Evolutionary conservation across 2,329 filamentous ascomycete genomes (phyloP), one percentile per base, ranked within the genome.

Genomic region (Sporothrix luriei): DNA sequence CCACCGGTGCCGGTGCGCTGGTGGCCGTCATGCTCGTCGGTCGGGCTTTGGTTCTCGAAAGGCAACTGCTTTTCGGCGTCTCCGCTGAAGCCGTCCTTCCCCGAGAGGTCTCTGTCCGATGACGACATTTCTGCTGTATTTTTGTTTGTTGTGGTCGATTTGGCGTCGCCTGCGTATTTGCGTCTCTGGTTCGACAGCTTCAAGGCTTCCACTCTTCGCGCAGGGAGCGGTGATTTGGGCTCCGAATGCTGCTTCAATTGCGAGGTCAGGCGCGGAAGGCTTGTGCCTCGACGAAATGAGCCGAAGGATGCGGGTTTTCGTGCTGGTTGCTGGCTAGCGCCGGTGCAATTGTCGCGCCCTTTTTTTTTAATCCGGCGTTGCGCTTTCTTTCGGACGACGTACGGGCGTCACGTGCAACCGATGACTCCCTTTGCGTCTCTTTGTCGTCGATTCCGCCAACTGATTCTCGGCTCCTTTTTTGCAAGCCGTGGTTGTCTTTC

Each of bases 11-110:
- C 66, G 4, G 59, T 43, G 21, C 24, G 54, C 6, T 7, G n/a
- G 9, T 66, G 29, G 24, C 55, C 43, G 1, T 55, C 52, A 29
- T 21, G 3, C 11, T 68, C 61, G 21, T 57, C 55, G 16, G 40
- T 52, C 6, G 54, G 49, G 21, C n/a, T 16, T 0, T 61, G 16
- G 16, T 11, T 61, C 5, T 70, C 66, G 19, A 52, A 1, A 6
- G 70, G 38, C 46, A 46, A 19, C 3, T 75, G 72, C 66, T 73
- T 75, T 52, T 75, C 74, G 24, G 70, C 71, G 33, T 75, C 74
- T 46, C 40, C 55, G 55, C 46, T 55, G 57, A 64, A 70, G n/a
- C 64, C 26, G 5, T 69, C 69, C 11, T 16, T 11, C 2, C 46
- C 66, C 51, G 64, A 62, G 29, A n/a, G 64, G 1, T 71, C 66